Evolutionary conservation across 2,329 filamentous ascomycete species (phyloP).

Genomic region (Aspergillus sp.): DNA sequence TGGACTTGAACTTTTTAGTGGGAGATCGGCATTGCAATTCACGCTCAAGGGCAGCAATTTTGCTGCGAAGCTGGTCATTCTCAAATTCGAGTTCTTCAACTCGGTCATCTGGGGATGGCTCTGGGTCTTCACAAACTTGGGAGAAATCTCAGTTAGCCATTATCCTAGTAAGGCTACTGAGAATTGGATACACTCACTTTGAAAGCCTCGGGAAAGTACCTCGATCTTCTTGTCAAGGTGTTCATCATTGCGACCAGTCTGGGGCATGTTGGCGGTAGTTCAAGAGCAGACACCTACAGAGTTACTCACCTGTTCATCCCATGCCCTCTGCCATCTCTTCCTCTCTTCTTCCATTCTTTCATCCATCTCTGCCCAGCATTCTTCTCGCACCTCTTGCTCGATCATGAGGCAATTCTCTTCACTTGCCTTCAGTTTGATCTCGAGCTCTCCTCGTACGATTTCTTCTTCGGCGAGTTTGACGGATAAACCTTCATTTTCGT

Average conservation of each 20-base stretch:
- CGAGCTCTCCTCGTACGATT: slow-evolving; percentile 64
- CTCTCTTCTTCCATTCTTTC: slow-evolving; percentile 68
- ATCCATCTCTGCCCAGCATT: slow-evolving; percentile 85
- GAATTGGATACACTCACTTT: slow-evolving; percentile 27
- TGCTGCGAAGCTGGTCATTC: slow-evolving; percentile 64
- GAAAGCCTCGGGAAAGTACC: slow-evolving; percentile 56
- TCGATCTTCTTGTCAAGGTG: slow-evolving; percentile 87
- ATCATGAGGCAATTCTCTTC: slow-evolving; percentile 64
- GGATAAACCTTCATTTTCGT: slow-evolving; percentile 72
- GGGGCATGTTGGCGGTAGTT: slow-evolving; percentile 8
- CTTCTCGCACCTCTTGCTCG: slow-evolving; percentile 81
- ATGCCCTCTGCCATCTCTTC: slow-evolving; percentile 72
- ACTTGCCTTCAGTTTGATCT: slow-evolving; percentile 65
- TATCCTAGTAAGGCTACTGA: too few relatives aligned
- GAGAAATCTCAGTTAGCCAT: slow-evolving; percentile 12
- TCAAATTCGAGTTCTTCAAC: slow-evolving; percentile 65
- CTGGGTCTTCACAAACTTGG: slow-evolving; percentile 45
- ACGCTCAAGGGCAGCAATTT: slow-evolving; percentile 61
- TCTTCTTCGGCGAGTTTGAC: slow-evolving; percentile 66
- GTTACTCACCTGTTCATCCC: slow-evolving; percentile 63
- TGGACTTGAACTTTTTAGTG: slow-evolving; percentile 46
- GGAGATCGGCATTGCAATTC: slow-evolving; percentile 63
- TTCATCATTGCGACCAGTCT: slow-evolving; percentile 68
- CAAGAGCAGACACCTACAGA: not conserved
- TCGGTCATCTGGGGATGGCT: slow-evolving; percentile 50